phyloP scores from a whole-genome alignment of 495 filamentous ascomycete genomes.

The Thermothielavioides terrestris region DNA sequence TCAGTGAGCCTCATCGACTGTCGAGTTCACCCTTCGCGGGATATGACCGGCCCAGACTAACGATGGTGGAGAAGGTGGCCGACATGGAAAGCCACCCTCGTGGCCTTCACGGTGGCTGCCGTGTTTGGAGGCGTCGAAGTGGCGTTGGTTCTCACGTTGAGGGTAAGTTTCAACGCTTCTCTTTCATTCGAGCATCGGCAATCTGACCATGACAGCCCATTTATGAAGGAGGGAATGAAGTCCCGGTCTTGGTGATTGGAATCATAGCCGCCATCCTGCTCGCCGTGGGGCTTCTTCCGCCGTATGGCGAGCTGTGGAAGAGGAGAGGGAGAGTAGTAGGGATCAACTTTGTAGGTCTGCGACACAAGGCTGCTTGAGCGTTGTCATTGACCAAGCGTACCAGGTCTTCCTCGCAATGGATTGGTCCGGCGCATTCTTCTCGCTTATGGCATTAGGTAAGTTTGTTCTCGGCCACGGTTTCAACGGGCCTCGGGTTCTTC shows the following conservation, averaged over 20 bases:
- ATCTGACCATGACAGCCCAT: constrained; percentile 27
- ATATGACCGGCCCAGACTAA: no score
- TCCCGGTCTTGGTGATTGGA: constrained; percentile 51
- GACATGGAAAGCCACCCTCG: constrained; percentile 38
- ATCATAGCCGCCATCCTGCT: constrained; percentile 64
- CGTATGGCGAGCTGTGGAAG: constrained; percentile 67
- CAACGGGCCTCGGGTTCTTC: no score
- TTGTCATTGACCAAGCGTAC: constrained; percentile 2
- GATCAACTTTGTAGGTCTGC: constrained; percentile 39
- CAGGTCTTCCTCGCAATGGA: constrained; percentile 63
- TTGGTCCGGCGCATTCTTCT: constrained; percentile 65
- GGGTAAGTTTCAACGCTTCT: constrained; percentile 37
- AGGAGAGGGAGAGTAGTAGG: constrained; percentile 60
- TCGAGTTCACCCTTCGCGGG: no score
- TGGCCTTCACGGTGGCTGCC: constrained; percentile 33
- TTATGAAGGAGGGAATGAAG: constrained; percentile 43
- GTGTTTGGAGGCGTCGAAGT: constrained; percentile 52
- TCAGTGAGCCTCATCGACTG: no score
- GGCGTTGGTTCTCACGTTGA: constrained; percentile 54
- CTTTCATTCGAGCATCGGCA: neutral
- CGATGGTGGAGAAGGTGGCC: constrained; percentile 38
- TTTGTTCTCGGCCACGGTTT: neutral
- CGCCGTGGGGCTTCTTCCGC: constrained; percentile 59
- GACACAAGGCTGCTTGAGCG: no score
- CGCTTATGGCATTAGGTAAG: constrained; percentile 58